Base-by-base conservation (phyloP, 129 eudicot species). In the Ambrosia artemisiifolia region DNA sequence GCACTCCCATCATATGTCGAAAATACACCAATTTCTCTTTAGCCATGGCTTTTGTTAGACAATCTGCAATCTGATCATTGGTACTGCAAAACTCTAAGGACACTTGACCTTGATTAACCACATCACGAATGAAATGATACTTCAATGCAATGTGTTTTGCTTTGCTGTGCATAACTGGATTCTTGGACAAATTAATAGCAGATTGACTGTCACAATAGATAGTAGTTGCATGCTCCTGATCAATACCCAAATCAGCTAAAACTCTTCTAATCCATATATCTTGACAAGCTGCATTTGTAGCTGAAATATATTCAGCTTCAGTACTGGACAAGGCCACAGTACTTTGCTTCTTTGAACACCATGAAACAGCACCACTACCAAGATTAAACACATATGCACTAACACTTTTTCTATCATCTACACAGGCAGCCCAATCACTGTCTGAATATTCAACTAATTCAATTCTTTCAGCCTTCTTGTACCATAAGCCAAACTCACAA, bases 281-380 rank as follows among this genome's bases (percentile, higher is more conserved):
- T 24, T 24, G 28, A 24, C 28, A 24, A 24, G 28, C 28, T 24
- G 28, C 28, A 24, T 24, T 24, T 24, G 28, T 24, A 24, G 28
- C 28, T 24, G 28, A 24, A 24, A 24, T 24, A 24, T 24, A 24
- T 24, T 24, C 28, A 24, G 28, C 28, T 24, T 24, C 28, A 24
- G 28, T 24, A 24, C 28, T 24, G 1, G 28, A 24, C 28, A 24
- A 24, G 28, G 28, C 28, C 28, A 24, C 28, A 24, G 1, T 24
- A 24, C 51, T 51, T 65, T 72, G 77, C 1, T 75, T 65, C 33
- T 64, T 51, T 2, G 67, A 63, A 6, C 34, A 10, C 71, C 78
- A 74, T 14, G 71, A 59, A 1, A 74, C 42, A 2, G 12, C 71
- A 4, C 53, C 71, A 2, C n/a, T 33, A 16, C 44, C 12, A 14